phyloP scores from a whole-genome alignment of 75 land plant species.

The Larix kaempferi region DNA sequence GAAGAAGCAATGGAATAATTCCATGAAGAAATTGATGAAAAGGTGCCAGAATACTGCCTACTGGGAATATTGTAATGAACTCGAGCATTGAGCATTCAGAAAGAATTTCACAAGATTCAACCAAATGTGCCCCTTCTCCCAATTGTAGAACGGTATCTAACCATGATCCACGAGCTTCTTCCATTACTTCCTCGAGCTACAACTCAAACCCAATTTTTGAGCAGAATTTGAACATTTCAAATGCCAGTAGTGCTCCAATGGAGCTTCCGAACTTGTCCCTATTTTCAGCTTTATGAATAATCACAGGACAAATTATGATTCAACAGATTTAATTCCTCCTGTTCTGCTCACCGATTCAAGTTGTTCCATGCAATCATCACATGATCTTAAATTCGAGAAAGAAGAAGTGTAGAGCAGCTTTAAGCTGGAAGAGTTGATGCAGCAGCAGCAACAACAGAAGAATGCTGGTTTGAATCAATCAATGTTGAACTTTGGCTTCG shows the following conservation, averaged over 20 bases:
- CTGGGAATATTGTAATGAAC: neutral
- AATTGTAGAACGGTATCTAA: neutral
- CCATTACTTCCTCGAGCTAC: slow-evolving; percentile 1
- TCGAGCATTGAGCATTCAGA: neutral
- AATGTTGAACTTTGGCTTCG: neutral
- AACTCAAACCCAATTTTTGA: neutral
- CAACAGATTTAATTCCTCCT: slow-evolving; percentile 30
- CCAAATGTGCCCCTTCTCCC: neutral
- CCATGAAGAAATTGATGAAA: slow-evolving; percentile 12
- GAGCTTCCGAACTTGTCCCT: neutral
- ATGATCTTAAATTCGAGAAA: slow-evolving; percentile 19
- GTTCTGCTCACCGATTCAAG: slow-evolving; percentile 39
- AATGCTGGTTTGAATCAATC: neutral
- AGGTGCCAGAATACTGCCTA: slow-evolving; percentile 13
- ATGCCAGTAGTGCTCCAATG: neutral
- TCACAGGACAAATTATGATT: too few species aligned
- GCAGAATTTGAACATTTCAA: neutral
- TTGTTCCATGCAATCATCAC: slow-evolving; percentile 38
- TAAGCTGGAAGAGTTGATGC: slow-evolving; percentile 20
- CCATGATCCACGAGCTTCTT: neutral
- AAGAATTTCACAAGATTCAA: slow-evolving; percentile 11
- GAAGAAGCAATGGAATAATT: neutral
- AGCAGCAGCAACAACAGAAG: neutral
- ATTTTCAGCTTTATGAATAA: too few species aligned
- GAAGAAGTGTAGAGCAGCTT: slow-evolving; percentile 38